Evolutionary conservation across 129 eudicot species (phyloP).

Genomic region (Gnaphalium uliginosum): DNA sequence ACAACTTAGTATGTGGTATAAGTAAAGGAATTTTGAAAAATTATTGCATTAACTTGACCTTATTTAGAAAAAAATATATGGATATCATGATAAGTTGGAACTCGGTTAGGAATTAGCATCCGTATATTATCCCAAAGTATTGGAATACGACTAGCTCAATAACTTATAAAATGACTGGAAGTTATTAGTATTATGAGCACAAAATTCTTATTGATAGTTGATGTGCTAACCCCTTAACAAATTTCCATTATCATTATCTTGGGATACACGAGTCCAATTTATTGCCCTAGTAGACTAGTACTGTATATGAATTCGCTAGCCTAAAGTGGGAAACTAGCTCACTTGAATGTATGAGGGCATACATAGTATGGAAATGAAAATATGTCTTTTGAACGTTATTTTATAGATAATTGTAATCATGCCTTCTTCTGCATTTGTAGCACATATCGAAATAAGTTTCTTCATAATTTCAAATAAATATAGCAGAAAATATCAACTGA

Average conservation of each 20-base stretch:
- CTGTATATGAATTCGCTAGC: not conserved
- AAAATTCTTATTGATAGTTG: not conserved
- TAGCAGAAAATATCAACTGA: conserved; percentile 11
- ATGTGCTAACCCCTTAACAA: not conserved
- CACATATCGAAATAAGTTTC: conserved; percentile 4
- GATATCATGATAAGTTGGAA: not conserved
- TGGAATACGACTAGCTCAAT: too few species aligned
- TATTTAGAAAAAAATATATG: too few species aligned
- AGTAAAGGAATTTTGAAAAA: not conserved
- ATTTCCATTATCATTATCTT: not conserved
- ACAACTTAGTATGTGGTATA: not conserved
- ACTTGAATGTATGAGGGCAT: not conserved
- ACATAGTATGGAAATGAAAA: conserved; percentile 24
- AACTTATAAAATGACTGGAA: not conserved
- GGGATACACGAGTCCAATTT: not conserved
- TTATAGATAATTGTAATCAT: conserved; percentile 1
- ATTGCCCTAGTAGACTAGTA: conserved; percentile 8
- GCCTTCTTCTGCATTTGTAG: conserved; percentile 12
- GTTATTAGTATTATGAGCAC: not conserved
- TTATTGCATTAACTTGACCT: not conserved
- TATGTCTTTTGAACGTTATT: not conserved
- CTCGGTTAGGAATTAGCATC: not conserved
- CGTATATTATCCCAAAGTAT: not conserved
- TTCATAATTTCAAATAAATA: not conserved
- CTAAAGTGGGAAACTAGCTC: not conserved